These are phyloP conservation scores for Brasenia schreberi DNA, from an alignment of 164 flowering plant genomes.

Conservation along the genomic window DNA sequence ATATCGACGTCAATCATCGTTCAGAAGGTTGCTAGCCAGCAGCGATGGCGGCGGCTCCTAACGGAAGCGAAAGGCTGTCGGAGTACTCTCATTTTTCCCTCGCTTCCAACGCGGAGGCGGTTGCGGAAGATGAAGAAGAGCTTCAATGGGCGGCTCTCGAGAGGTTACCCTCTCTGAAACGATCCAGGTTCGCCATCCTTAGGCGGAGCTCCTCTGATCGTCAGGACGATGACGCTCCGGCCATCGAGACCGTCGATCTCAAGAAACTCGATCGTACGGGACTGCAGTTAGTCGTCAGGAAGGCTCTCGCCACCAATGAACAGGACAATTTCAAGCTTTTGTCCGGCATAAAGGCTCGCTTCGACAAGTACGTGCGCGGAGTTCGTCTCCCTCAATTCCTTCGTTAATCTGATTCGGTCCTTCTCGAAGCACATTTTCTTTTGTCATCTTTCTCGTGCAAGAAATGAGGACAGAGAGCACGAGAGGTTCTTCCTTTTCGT, in stretches of 20 bases:
- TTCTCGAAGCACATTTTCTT: too few species aligned
- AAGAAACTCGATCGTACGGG: conserved; percentile 35
- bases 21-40: too few species aligned
- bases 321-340: conserved; percentile 70
- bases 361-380: conserved; percentile 49
- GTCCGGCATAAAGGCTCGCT: conserved; percentile 57
- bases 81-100: conserved; percentile 18
- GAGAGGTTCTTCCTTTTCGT: too few species aligned
- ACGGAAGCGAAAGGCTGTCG: conserved; percentile 53
- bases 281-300: conserved; percentile 49
- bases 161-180: conserved; percentile 50
- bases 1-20: too few species aligned
- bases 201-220: conserved; percentile 18
- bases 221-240: not conserved
- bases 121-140: conserved; percentile 55
- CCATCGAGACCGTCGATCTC: conserved; percentile 45
- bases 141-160: conserved; percentile 70
- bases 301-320: conserved; percentile 65
- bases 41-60: conserved; percentile 30
- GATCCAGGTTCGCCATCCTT: conserved; percentile 40
- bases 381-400: too few species aligned
- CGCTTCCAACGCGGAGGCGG: conserved; percentile 53
- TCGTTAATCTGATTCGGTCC: too few species aligned
- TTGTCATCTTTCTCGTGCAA: too few species aligned
- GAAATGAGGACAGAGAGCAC: too few species aligned